Percentiles rank a stretch among this genome's conserved stretches.
Evolutionary conservation across 2,329 filamentous ascomycete genomes (phyloP).

Genomic region (Leptographium galeiforme): DNA sequence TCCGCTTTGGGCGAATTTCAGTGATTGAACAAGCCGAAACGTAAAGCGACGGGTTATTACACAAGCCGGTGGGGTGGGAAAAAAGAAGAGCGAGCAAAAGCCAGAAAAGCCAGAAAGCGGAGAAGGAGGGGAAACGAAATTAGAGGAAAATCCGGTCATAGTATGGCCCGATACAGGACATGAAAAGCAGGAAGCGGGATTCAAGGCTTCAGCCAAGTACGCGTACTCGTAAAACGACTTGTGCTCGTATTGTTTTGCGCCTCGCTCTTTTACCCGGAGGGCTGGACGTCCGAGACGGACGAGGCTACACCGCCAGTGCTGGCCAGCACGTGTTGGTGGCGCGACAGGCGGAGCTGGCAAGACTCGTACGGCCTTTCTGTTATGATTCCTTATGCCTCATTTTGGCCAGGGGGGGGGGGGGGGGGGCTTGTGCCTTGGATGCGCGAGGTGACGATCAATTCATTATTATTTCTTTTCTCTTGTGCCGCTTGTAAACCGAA

Average conservation of each 20-base stretch:
- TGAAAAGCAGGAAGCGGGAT: no score
- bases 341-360: neutral
- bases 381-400: no score
- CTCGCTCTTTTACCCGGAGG: neutral
- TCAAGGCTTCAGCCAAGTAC: no score
- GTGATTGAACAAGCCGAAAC: neutral
- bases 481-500: neutral
- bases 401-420: neutral
- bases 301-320: neutral
- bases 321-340: neutral
- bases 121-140: neutral
- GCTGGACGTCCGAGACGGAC: neutral
- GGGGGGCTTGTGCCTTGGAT: neutral
- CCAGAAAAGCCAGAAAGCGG: neutral
- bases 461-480: neutral
- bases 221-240: no score
- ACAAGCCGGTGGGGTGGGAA: neutral
- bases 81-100: neutral
- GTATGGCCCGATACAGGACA: no score
- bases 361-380: neutral
- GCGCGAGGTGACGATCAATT: neutral
- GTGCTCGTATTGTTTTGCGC: no score
- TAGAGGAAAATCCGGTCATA: neutral
- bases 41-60: neutral
- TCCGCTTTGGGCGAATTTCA: slow-evolving; percentile 1